Evolutionary conservation across 2,329 filamentous ascomycete species (phyloP), one percentile per base, ranked within the genome.

Genomic region (Tolypocladium album): DNA sequence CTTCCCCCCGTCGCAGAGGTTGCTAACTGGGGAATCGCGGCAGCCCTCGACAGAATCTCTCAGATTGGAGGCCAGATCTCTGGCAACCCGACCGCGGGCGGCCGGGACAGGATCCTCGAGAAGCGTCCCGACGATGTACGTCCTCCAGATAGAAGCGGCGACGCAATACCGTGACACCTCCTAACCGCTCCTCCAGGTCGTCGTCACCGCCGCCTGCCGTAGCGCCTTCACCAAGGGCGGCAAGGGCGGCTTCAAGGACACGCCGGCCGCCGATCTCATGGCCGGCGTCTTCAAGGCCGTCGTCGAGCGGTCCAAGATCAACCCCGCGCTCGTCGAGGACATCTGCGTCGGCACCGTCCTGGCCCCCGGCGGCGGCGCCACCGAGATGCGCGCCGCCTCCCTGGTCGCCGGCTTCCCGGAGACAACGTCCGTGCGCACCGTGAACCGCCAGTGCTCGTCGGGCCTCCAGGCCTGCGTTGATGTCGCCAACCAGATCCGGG

Each of bases 231-330:
- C 92, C 66, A 95, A 91, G 76, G 93, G 92, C 67, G 92, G 92
- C 69, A 92, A 92, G 77, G 94, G 94, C 67, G 88, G 86, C 57
- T 94, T 99, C 82, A 97, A 97, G 80, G 94, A 97, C 77, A 97
- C 94, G 11, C 82, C 85, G 59, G 90, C 89, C 8, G 84, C 91
- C 47, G 93, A 97, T 75, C 81, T 97, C 63, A 86, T 97, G 69
- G 86, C 86, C 57, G 91, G 90, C 67, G 87, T 91, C 55, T 87
- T 97, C 76, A 88, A 87, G 76, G 87, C 86, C 61, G 79, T 97
- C 65, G 82, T 97, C 71, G 81, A 89, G 60, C 89, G 91, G 68
- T 97, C 92, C 66, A 86, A 87, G 65, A 95, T 97, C 76, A 89
- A 97, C 76, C 92, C 94, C 27, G 79, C 79, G 43, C 82, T 94